Evolutionary conservation across 208 protist genomes (phyloP).

Genomic region (Leishmania martiniquensis): DNA sequence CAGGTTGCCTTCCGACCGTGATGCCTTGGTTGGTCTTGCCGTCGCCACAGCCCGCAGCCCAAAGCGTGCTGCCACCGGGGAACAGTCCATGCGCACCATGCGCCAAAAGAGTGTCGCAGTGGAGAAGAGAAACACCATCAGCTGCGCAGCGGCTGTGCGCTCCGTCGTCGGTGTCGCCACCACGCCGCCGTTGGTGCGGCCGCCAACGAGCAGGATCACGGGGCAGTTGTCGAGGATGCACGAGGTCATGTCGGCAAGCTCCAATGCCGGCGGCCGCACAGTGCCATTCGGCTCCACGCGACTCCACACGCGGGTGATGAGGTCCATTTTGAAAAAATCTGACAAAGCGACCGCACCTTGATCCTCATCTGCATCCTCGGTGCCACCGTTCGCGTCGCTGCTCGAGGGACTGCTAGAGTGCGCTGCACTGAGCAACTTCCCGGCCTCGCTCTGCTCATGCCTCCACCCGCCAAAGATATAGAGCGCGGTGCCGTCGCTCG

Average conservation of each 20-base stretch:
- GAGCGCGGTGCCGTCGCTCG: constrained; percentile 20
- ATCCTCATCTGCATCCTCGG: background rate
- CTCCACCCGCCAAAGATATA: constrained; percentile 55
- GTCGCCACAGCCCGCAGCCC: constrained; percentile 27
- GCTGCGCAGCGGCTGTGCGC: background rate
- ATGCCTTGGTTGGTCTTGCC: background rate
- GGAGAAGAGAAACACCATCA: constrained; percentile 66
- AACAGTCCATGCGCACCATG: constrained; percentile 40
- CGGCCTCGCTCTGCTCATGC: background rate
- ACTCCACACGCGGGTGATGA: constrained; percentile 59
- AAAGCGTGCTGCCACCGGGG: constrained; percentile 34
- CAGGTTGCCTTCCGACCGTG: background rate
- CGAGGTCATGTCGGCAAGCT: constrained; percentile 56
- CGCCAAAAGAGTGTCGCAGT: constrained; percentile 65
- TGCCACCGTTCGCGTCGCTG: background rate
- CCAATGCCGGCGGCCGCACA: constrained; percentile 55
- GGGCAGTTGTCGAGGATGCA: constrained; percentile 39
- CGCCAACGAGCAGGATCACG: constrained; percentile 61
- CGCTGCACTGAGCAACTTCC: background rate
- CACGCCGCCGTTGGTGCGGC: constrained; percentile 9
- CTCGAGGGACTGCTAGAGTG: background rate
- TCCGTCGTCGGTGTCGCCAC: background rate
- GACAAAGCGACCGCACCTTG: constrained; percentile 15
- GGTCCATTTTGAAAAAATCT: constrained; percentile 71
- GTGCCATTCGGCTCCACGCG: constrained; percentile 53